Base-by-base conservation (phyloP, 2,329 filamentous ascomycete genomes). In the Trichoderma citrinoviride region DNA sequence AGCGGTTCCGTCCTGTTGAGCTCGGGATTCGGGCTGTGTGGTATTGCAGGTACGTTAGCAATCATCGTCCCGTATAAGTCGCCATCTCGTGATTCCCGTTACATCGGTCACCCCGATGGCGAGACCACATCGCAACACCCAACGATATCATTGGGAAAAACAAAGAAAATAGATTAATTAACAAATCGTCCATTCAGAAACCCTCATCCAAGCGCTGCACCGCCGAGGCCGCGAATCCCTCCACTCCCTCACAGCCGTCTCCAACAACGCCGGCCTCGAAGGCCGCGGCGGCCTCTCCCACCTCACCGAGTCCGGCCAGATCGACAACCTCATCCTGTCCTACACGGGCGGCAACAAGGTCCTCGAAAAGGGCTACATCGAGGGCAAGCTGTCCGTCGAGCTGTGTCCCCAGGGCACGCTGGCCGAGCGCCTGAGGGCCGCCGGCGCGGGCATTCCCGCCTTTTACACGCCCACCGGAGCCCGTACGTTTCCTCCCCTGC, bases 1-100 rank as follows among this genome's bases (percentile, higher is more conserved):
- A 88, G 89, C 70, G 86, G 90, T 62, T 87, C 86, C 12, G 90
- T 86, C 0, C 81, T 94, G 41, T 80, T 94, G 63, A 92, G 90
- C 73, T 88, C 90, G 17, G 91, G 91, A 1, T 94, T 94, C 74
- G 91, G 91, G n/a, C 83, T 94, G 14, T 93, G 90, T 70, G 91
- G 91, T 68, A 89, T 93, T 19, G 86, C 88, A 62, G 85, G 86
- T 87, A 77, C 62, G 79, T 71, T n/a, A n/a, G n/a, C n/a, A n/a
- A 56, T 15, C 57, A 46, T 33, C 10, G 47, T 19, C 25, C 12
- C 14, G 33, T 55, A 25, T 27, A 55, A 23, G 37, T 3, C 7
- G 25, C 21, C 43, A 29, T 50, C 33, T 37, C 50, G 21, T 50
- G 50, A 21, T 61, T 33, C 23, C 15, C 25, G 23, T 21, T n/a